Evolutionary conservation across 768 basidiomycete genomes (phyloP), one percentile per base, ranked within the genome.

Genomic region (Chalciporus sphaerocephalus): DNA sequence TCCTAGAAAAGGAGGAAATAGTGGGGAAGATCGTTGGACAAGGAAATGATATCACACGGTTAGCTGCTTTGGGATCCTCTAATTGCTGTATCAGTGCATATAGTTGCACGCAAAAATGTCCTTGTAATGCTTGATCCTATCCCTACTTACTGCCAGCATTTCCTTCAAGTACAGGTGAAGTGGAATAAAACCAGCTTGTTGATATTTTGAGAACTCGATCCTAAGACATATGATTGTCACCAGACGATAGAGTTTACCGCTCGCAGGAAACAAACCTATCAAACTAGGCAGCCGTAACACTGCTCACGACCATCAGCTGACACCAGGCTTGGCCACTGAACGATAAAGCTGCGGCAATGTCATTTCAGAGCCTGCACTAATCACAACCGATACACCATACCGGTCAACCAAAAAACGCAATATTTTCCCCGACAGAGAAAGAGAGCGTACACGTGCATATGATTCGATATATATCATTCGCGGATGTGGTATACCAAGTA

Each of bases 401-500:
- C 82, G 75, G 62, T 97, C 92, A 5, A 87, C 92, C 23, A 95
- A 69, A n/a, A 78, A 79, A 38, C 80, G 76, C 21, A 98, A 73
- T 27, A 97, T 70, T 56, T 77, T 90, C 20, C 86, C 95, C 20
- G 92, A 92, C 17, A 94, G 72, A 12, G 91, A 95, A 20, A 97
- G 74, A 1, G 76, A 74, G 16, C 69, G 72, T 2, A 94, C 92
- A 5, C 95, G 84, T 7, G 95, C 93, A 64, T 95, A 96, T 0
- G 92, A 92, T 65, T 98, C 96, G 32, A 97, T 74, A 61, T 96
- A 99, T 41, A 99, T 78, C 22, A 91, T 64, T 32, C 68, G 72
- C 6, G 95, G 87, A 1, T 83, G 76, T 17, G 74, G 71, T 27
- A 93, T 64, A 21, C 86, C 86, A 32, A 95, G 57, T 49, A 97